Conservation (phyloP, 352 stramenopile species). For the Phytophthora syringae region DNA sequence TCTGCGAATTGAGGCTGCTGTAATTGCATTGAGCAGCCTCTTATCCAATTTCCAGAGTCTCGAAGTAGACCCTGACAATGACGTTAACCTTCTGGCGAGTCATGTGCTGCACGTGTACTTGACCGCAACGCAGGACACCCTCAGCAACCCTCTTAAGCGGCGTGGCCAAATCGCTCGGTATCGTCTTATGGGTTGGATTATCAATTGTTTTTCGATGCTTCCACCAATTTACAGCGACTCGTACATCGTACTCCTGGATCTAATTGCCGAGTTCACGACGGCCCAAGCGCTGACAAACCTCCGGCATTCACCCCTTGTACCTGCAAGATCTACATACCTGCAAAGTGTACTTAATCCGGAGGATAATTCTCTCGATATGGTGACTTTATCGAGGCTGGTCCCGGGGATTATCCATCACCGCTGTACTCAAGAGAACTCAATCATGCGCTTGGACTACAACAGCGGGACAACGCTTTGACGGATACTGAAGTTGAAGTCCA, state of each 20-base stretch:
- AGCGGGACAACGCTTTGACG: slow-evolving; percentile 74
- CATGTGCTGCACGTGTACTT: slow-evolving; percentile 81
- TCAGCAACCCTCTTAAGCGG: slow-evolving; percentile 82
- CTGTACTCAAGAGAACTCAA: slow-evolving; percentile 85
- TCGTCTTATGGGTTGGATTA: slow-evolving; percentile 76
- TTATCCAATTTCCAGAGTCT: slow-evolving; percentile 44
- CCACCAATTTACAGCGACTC: slow-evolving; percentile 85
- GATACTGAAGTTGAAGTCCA: slow-evolving; percentile 87
- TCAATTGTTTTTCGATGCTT: slow-evolving; percentile 79
- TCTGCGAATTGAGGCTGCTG: slow-evolving; percentile 81
- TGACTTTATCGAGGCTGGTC: slow-evolving; percentile 59
- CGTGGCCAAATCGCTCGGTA: slow-evolving; percentile 82
- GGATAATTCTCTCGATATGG: slow-evolving; percentile 70
- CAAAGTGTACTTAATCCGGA: slow-evolving; percentile 56
- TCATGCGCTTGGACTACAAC: slow-evolving; percentile 70
- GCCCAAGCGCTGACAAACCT: slow-evolving; percentile 81
- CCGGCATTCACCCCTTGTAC: slow-evolving; percentile 57
- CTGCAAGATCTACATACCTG: slow-evolving; percentile 71
- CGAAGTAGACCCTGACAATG: slow-evolving; percentile 38
- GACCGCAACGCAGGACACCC: slow-evolving; percentile 55
- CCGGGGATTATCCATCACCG: slow-evolving; percentile 61
- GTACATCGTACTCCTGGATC: slow-evolving; percentile 78
- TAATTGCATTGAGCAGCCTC: slow-evolving; percentile 75
- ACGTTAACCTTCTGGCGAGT: slow-evolving; percentile 63
- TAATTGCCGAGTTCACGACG: slow-evolving; percentile 82